Conservation (phyloP, 495 filamentous ascomycete species). For the Tuber aestivum region DNA sequence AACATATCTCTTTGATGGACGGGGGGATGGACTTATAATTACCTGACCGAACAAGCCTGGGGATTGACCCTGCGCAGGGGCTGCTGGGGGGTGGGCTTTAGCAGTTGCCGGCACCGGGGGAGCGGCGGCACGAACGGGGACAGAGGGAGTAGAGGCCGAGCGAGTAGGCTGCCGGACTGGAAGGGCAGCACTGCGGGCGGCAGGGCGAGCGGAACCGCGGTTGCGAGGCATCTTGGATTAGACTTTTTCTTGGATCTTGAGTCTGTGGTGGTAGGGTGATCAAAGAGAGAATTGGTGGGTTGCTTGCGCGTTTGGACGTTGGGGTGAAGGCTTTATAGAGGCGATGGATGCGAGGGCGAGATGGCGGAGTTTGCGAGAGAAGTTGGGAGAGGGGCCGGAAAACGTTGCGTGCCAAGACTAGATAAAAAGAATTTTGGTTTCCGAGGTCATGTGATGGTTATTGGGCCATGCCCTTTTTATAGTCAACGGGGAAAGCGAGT, state of each 20-base stretch:
- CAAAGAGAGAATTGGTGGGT: conserved; percentile 11
- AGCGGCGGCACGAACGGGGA: conserved; percentile 49
- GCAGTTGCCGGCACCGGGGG: conserved; percentile 49
- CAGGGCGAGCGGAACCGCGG: conserved; percentile 58
- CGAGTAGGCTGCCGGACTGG: conserved; percentile 58
- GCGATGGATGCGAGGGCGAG: neutral
- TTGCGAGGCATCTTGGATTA: conserved; percentile 66
- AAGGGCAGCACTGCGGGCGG: conserved; percentile 55
- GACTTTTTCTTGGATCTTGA: neutral
- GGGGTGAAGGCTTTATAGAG: conserved; percentile 7
- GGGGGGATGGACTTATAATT: conserved; percentile 1
- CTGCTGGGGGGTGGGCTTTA: conserved; percentile 46
- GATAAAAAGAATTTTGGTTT: neutral
- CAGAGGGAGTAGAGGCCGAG: conserved; percentile 58
- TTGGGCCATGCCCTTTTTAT: neutral
- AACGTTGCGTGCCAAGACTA: neutral
- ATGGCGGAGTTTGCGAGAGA: neutral
- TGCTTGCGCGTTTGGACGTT: conserved; percentile 1
- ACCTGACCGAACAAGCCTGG: conserved; percentile 69
- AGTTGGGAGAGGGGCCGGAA: neutral
- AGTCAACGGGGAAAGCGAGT: neutral
- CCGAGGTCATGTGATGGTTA: neutral
- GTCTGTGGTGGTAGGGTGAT: conserved; percentile 27
- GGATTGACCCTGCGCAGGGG: conserved; percentile 52
- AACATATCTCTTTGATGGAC: neutral